Percentiles rank a stretch among this genome's conserved stretches.
Conservation (phyloP, 305 asterid species). For the Solanum aculeatissimum region DNA sequence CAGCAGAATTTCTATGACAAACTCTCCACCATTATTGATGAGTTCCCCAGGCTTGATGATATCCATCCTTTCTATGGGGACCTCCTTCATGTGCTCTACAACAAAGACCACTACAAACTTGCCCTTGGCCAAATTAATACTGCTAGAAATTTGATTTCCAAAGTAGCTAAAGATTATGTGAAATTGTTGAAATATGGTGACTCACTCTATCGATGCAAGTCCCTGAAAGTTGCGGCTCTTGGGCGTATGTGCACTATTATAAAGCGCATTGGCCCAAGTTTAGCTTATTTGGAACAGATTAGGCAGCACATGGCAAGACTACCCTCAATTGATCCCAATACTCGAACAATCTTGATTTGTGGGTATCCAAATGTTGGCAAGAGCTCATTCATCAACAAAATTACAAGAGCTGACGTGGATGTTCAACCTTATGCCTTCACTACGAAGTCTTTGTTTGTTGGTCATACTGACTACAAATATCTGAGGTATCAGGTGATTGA, state of each 20-base stretch:
- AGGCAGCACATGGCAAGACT: constrained; percentile 97
- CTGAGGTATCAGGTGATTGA: constrained; percentile 90
- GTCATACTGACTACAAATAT: constrained; percentile 87
- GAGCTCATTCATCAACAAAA: constrained; percentile 92
- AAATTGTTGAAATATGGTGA: constrained; percentile 79
- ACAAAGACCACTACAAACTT: constrained; percentile 50
- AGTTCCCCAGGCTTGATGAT: constrained; percentile 83
- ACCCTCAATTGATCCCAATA: constrained; percentile 94
- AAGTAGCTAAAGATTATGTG: constrained; percentile 76
- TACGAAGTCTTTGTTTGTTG: constrained; percentile 89
- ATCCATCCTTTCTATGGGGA: constrained; percentile 98
- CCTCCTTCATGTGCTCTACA: constrained; percentile 84
- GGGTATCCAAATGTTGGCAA: constrained; percentile 98
- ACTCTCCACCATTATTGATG: constrained; percentile 78
- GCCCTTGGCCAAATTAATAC: constrained; percentile 93
- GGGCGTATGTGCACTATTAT: constrained; percentile 44
- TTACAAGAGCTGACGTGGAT: constrained; percentile 93
- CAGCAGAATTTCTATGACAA: constrained; percentile 78
- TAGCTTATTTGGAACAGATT: constrained; percentile 93
- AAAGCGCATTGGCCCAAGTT: constrained; percentile 76
- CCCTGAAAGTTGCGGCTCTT: constrained; percentile 69
- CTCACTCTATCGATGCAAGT: constrained; percentile 80
- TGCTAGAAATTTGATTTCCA: constrained; percentile 74
- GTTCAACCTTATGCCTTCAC: constrained; percentile 98
- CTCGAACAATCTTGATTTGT: constrained; percentile 84